These are phyloP conservation scores for Erysiphe pulchra DNA, from an alignment of 2,329 filamentous ascomycete species.

Conservation along the genomic window DNA sequence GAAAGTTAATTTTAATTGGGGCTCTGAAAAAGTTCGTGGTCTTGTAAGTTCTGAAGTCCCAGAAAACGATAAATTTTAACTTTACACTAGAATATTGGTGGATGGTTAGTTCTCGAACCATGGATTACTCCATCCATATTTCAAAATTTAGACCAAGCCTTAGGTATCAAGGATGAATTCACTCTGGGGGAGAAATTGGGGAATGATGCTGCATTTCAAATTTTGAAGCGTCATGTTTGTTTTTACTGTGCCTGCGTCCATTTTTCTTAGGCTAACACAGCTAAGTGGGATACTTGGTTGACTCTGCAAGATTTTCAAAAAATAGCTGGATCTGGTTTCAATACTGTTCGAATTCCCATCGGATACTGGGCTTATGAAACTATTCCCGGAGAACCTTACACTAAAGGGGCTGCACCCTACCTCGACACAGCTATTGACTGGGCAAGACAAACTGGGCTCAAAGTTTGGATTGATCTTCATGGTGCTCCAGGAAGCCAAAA, in stretches of 20 bases:
- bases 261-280: conserved; percentile 1
- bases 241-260: conserved; percentile 6
- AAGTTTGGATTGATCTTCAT: conserved; percentile 33
- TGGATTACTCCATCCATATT: conserved; percentile 35
- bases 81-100: conserved; percentile 12
- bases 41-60: conserved; percentile 2
- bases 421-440: conserved; percentile 30
- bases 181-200: conserved; percentile 20
- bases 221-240: conserved; percentile 22
- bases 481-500: conserved; percentile 30
- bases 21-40: conserved; percentile 20
- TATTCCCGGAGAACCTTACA: conserved; percentile 22
- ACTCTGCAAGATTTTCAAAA: conserved; percentile 24
- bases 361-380: conserved; percentile 33
- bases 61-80: background rate
- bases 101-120: conserved; percentile 14
- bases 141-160: conserved; percentile 12
- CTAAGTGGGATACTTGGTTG: conserved; percentile 12
- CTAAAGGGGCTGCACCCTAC: conserved; percentile 23
- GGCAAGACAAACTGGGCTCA: conserved; percentile 24
- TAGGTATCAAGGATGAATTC: conserved; percentile 13
- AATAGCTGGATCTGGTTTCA: conserved; percentile 29
- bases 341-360: conserved; percentile 30
- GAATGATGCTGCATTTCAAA: conserved; percentile 19
- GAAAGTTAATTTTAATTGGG: conserved; percentile 20